Conservation (phyloP, 108 stramenopile species). For the Fistulifera solaris region DNA sequence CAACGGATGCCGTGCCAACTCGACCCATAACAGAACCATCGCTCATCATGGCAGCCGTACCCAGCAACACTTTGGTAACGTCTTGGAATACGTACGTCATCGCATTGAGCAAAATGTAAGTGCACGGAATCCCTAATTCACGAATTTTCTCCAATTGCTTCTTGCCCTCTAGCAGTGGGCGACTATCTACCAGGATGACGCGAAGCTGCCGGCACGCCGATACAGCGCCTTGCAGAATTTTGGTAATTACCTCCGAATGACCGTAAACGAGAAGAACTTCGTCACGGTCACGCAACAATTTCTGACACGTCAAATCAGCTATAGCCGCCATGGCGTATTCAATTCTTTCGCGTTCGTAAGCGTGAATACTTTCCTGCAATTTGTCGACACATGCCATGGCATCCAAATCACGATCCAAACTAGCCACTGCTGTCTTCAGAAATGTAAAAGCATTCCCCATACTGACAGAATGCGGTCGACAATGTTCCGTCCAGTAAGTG, state of each 20-base stretch:
- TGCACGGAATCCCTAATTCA: slow-evolving; percentile 59
- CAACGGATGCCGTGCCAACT: slow-evolving; percentile 93
- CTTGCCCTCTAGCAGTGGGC: slow-evolving; percentile 80
- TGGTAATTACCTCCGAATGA: slow-evolving; percentile 53
- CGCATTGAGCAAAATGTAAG: slow-evolving; percentile 84
- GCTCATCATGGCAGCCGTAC: slow-evolving; percentile 92
- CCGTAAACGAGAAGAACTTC: slow-evolving; percentile 93
- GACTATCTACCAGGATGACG: slow-evolving; percentile 93
- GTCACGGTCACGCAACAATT: slow-evolving; percentile 58
- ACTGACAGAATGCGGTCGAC: slow-evolving; percentile 88
- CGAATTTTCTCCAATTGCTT: slow-evolving; percentile 51
- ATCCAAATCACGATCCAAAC: slow-evolving; percentile 73
- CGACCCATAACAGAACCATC: slow-evolving; percentile 89
- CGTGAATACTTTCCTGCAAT: slow-evolving; percentile 74
- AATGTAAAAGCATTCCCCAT: slow-evolving; percentile 97
- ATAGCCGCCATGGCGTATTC: slow-evolving; percentile 86
- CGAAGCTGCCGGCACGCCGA: slow-evolving; percentile 28
- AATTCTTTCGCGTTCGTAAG: slow-evolving; percentile 83
- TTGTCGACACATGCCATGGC: slow-evolving; percentile 49
- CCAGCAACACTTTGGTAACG: slow-evolving; percentile 95
- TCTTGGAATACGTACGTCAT: slow-evolving; percentile 90
- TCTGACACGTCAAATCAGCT: slow-evolving; percentile 60
- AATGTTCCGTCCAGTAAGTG: slow-evolving; percentile 77
- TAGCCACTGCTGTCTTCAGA: slow-evolving; percentile 74
- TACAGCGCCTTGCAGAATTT: slow-evolving; percentile 24